A percentile compares a stretch with the other conserved stretches of the same genome.
These are phyloP conservation scores for Claviceps quebecensis DNA, from an alignment of 2,329 filamentous ascomycete genomes.

Conservation along the genomic window DNA sequence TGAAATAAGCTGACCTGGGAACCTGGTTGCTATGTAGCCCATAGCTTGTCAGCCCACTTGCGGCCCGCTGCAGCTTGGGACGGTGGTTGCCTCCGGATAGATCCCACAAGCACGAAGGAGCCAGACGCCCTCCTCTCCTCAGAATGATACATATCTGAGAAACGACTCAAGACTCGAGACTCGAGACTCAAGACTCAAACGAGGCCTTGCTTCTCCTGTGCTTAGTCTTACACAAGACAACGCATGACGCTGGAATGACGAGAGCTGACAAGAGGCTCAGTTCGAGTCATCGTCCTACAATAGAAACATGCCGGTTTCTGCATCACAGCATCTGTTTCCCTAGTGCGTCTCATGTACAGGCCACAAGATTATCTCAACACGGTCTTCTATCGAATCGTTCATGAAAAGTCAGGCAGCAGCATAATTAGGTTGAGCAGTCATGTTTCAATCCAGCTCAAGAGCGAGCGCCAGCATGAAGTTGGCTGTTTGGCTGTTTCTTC, in stretches of 20 bases:
- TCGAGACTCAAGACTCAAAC: no score
- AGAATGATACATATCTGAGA: not conserved
- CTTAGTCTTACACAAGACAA: no score
- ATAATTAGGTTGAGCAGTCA: not conserved
- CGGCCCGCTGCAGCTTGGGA: not conserved
- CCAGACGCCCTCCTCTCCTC: not conserved
- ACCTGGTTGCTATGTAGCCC: not conserved
- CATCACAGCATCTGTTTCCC: not conserved
- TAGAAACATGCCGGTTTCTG: not conserved
- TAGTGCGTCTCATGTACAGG: not conserved
- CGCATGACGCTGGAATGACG: no score
- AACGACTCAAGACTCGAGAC: not conserved
- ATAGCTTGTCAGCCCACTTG: not conserved
- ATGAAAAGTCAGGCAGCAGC: not conserved
- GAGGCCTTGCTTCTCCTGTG: no score
- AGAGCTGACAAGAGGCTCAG: no score
- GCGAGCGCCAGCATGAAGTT: not conserved
- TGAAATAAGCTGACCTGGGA: not conserved
- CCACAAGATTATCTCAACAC: not conserved
- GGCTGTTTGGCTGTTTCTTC: no score
- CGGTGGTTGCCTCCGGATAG: not conserved
- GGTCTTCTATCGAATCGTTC: not conserved
- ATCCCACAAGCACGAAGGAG: not conserved
- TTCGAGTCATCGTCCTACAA: not conserved
- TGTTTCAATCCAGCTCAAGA: not conserved